phyloP scores from a whole-genome alignment of 208 protist genomes.

The Acanthamoeba quina region DNA sequence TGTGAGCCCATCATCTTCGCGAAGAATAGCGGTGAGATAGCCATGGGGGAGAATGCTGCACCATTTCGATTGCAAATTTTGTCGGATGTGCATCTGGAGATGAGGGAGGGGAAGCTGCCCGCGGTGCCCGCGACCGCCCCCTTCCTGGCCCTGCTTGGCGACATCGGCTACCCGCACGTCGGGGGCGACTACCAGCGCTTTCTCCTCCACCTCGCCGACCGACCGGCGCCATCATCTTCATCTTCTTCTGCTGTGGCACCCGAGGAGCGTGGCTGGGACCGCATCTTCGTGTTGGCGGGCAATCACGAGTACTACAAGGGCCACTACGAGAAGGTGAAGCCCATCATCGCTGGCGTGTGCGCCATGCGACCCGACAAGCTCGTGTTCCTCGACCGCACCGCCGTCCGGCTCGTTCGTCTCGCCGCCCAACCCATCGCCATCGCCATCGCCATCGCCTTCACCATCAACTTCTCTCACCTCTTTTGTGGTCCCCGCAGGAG shows the following conservation, averaged over 20 bases:
- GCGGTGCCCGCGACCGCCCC: neutral
- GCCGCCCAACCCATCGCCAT: too few relatives aligned
- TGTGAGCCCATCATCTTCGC: too few relatives aligned
- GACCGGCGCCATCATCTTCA: neutral
- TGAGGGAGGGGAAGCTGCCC: neutral
- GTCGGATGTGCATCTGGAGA: conserved; percentile 47
- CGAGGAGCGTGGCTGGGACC: neutral
- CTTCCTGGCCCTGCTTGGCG: conserved; percentile 49
- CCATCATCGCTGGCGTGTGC: conserved; percentile 4
- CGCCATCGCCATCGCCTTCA: neutral
- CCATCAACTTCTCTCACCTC: neutral
- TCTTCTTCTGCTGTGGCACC: neutral
- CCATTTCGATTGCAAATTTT: conserved; percentile 28
- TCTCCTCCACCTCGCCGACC: neutral
- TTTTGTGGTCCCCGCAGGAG: neutral
- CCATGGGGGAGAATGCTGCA: neutral
- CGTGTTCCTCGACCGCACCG: conserved; percentile 52
- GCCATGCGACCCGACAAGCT: neutral
- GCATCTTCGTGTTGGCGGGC: conserved; percentile 60
- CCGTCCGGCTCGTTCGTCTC: neutral
- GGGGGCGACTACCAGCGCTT: conserved; percentile 9
- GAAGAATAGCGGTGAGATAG: neutral
- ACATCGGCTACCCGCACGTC: conserved; percentile 55
- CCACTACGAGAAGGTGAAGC: conserved; percentile 48
- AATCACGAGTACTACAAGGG: conserved; percentile 68